phyloP scores from a whole-genome alignment of 2,329 filamentous ascomycete genomes.

The Bipolaris cookei region DNA sequence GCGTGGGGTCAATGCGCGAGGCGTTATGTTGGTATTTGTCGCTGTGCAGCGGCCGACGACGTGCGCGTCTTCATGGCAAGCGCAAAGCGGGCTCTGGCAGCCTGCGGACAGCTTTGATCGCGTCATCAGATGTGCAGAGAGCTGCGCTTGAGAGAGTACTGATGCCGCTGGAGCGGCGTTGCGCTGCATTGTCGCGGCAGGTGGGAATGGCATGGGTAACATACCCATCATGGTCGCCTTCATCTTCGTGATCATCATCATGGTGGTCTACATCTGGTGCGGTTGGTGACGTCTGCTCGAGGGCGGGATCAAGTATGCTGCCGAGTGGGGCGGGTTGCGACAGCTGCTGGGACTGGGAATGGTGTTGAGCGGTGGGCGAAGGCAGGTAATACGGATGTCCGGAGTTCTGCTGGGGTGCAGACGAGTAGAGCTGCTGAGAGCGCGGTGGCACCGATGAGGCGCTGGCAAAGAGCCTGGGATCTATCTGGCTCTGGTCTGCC shows the following conservation, averaged over 20 bases:
- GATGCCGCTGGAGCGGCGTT: not conserved
- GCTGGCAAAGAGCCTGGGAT: slow-evolving; percentile 37
- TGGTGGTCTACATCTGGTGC: slow-evolving; percentile 31
- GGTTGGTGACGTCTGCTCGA: slow-evolving; percentile 41
- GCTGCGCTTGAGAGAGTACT: not conserved
- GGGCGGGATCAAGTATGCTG: slow-evolving; percentile 39
- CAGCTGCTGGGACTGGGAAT: slow-evolving; percentile 17
- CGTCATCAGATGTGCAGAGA: not conserved
- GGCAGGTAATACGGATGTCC: slow-evolving; percentile 45
- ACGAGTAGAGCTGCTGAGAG: slow-evolving; percentile 35
- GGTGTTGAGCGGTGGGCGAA: slow-evolving; percentile 29
- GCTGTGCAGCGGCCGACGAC: slow-evolving; percentile 8
- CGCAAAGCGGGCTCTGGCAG: too few relatives aligned
- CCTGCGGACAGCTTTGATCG: not conserved
- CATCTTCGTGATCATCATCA: slow-evolving; percentile 39
- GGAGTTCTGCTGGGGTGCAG: slow-evolving; percentile 30
- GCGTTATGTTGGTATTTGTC: not conserved
- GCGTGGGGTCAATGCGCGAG: not conserved
- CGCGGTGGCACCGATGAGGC: slow-evolving; percentile 34
- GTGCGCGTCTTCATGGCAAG: not conserved
- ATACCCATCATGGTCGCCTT: slow-evolving; percentile 41
- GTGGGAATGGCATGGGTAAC: slow-evolving; percentile 4
- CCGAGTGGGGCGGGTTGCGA: slow-evolving; percentile 26
- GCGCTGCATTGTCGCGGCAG: not conserved
- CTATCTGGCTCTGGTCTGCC: slow-evolving; percentile 37